Evolutionary conservation across 148 eudicot species (phyloP).

Genomic region (Euryodendron excelsum): DNA sequence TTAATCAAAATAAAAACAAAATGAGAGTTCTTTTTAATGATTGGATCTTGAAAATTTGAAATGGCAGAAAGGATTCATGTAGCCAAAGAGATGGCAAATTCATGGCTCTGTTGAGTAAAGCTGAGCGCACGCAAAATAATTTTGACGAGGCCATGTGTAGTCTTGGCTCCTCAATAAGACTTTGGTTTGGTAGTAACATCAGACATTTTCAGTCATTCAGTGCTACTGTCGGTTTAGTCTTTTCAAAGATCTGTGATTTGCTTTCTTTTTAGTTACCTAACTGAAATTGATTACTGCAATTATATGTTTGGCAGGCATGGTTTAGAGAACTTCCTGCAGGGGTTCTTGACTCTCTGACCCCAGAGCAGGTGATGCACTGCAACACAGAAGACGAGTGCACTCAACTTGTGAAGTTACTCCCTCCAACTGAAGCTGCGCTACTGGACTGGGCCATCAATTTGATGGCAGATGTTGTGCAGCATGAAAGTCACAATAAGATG

Average conservation of each 20-base stretch:
- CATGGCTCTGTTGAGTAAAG: not conserved
- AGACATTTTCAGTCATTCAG: not conserved
- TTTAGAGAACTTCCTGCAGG: constrained; percentile 89
- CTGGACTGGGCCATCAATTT: constrained; percentile 91
- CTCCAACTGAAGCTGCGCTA: constrained; percentile 74
- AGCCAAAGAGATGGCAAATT: not conserved
- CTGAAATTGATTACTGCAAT: not conserved
- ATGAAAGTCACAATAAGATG: constrained; percentile 79
- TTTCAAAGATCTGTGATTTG: not conserved
- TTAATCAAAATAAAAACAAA: not conserved
- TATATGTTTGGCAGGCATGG: constrained; percentile 65
- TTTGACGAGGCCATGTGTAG: not conserved
- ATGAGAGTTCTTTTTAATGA: not conserved
- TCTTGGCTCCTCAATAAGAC: not conserved
- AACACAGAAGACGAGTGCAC: constrained; percentile 73
- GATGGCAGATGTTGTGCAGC: constrained; percentile 81
- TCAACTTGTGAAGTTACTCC: constrained; percentile 56
- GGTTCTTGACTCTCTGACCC: constrained; percentile 70
- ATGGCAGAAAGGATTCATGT: not conserved
- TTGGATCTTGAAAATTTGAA: not conserved
- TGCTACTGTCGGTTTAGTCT: not conserved
- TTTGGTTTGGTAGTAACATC: not conserved
- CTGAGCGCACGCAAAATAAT: not conserved
- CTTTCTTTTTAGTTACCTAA: not conserved
- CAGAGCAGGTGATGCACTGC: constrained; percentile 92